Evolutionary conservation across 495 filamentous ascomycete species (phyloP).

Genomic region (Trichodelitschia bisporula): DNA sequence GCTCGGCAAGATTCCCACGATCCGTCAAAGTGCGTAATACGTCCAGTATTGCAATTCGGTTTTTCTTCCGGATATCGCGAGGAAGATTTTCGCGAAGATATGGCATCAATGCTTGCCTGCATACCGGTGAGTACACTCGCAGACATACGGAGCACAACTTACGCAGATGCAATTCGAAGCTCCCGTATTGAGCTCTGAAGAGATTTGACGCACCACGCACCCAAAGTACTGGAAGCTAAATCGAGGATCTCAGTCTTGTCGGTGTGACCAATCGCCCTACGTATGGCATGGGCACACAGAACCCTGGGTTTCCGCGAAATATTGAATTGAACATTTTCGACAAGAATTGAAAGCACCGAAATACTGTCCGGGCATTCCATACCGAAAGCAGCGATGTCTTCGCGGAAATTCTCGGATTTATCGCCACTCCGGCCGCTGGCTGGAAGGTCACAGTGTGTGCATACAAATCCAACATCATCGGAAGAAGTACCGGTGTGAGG

Average conservation of each 20-base stretch:
- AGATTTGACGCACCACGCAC: slow-evolving; percentile 59
- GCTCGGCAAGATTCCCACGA: slow-evolving; percentile 31
- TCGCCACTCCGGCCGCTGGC: too few species aligned
- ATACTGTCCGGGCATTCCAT: too few species aligned
- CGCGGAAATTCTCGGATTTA: too few species aligned
- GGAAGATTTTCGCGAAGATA: slow-evolving; percentile 33
- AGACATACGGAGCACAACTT: too few species aligned
- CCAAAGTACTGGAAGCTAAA: slow-evolving; percentile 35
- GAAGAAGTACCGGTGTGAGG: too few species aligned
- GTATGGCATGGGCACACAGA: slow-evolving; percentile 44
- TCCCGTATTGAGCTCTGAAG: slow-evolving; percentile 66
- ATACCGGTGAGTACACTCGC: too few species aligned
- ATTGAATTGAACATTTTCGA: too few species aligned
- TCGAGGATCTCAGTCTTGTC: slow-evolving; percentile 29
- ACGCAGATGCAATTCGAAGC: slow-evolving; percentile 55
- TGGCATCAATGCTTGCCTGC: slow-evolving; percentile 35
- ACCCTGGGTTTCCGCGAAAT: slow-evolving; percentile 38
- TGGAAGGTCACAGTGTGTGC: too few species aligned
- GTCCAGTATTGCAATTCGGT: slow-evolving; percentile 40
- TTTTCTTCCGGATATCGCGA: slow-evolving; percentile 26
- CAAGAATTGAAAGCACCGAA: too few species aligned
- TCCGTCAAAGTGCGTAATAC: slow-evolving; percentile 47
- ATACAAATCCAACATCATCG: too few species aligned
- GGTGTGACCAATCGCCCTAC: slow-evolving; percentile 40
- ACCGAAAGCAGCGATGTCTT: too few species aligned